Percentiles rank a stretch among this genome's conserved stretches.
phyloP scores from a whole-genome alignment of 2,329 filamentous ascomycete genomes.

The Penicillium concentricum region DNA sequence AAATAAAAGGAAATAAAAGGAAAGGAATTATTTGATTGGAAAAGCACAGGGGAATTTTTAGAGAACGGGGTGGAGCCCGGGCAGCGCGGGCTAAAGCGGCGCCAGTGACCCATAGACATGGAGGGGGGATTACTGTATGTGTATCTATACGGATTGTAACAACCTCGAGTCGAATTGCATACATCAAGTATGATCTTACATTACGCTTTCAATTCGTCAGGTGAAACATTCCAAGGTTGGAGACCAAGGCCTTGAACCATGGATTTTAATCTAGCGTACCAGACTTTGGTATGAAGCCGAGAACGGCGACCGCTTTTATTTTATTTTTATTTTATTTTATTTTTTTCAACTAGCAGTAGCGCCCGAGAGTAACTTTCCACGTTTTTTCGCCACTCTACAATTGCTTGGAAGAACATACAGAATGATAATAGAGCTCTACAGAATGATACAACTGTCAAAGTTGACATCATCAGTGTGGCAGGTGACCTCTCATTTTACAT shows the following conservation, averaged over 20 bases:
- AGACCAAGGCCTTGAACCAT: conserved; percentile 2
- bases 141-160: background rate
- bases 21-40: conserved; percentile 23
- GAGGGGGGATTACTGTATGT: conserved; percentile 28
- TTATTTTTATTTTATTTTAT: background rate
- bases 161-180: background rate
- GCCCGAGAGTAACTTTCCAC: background rate
- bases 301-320: conserved; percentile 8
- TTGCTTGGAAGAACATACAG: background rate
- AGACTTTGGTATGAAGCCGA: conserved; percentile 8
- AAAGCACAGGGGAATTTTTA: conserved; percentile 15
- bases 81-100: conserved; percentile 26
- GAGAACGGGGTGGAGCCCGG: conserved; percentile 23
- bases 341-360: background rate
- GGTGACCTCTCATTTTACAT: conserved; percentile 12
- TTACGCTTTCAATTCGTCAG: background rate
- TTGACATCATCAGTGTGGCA: conserved; percentile 12
- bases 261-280: conserved; percentile 8
- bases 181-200: conserved; percentile 1
- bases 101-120: conserved; percentile 39
- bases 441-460: background rate
- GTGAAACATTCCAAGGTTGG: background rate
- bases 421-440: background rate
- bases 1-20: conserved; percentile 12
- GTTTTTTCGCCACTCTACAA: background rate